phyloP scores from a whole-genome alignment of 148 eudicot genomes.

The Hydrangea macrophylla region DNA sequence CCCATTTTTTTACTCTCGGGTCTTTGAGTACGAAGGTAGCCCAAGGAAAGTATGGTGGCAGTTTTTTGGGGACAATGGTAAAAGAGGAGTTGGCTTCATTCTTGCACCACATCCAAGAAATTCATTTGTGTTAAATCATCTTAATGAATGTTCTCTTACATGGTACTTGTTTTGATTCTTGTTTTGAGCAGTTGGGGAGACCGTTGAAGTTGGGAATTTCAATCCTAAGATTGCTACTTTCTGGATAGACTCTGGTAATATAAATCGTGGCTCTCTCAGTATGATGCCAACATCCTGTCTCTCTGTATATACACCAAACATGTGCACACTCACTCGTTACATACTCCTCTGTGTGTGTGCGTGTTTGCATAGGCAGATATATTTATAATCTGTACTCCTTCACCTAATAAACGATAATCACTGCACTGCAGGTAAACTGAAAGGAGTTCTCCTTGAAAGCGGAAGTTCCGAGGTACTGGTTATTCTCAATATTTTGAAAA shows the following conservation, averaged over 20 bases:
- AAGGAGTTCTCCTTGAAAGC: conserved; percentile 93
- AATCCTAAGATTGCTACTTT: conserved; percentile 96
- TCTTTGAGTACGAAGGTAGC: conserved; percentile 97
- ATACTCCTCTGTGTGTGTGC: too few relatives aligned
- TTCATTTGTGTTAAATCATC: background rate
- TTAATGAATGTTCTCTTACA: conserved; percentile 1
- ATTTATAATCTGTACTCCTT: background rate
- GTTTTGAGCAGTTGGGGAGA: conserved; percentile 79
- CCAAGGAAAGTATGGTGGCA: conserved; percentile 98
- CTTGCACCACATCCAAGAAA: background rate
- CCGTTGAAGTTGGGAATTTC: conserved; percentile 85
- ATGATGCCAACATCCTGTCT: background rate
- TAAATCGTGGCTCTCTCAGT: too few relatives aligned
- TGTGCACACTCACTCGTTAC: too few relatives aligned
- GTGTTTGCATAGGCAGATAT: too few relatives aligned
- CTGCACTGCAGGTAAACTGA: conserved; percentile 64
- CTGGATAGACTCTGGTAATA: conserved; percentile 91
- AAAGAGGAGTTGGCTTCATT: conserved; percentile 3
- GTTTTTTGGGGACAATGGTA: conserved; percentile 95
- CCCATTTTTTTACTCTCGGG: conserved; percentile 91
- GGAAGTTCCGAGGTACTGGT: conserved; percentile 88
- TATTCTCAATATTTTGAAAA: background rate
- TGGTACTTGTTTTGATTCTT: conserved; percentile 12
- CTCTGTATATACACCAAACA: too few relatives aligned
- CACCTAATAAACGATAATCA: background rate